Conservation (phyloP, 1,284 basidiomycete species). For the Taiwanofungus camphoratus region DNA sequence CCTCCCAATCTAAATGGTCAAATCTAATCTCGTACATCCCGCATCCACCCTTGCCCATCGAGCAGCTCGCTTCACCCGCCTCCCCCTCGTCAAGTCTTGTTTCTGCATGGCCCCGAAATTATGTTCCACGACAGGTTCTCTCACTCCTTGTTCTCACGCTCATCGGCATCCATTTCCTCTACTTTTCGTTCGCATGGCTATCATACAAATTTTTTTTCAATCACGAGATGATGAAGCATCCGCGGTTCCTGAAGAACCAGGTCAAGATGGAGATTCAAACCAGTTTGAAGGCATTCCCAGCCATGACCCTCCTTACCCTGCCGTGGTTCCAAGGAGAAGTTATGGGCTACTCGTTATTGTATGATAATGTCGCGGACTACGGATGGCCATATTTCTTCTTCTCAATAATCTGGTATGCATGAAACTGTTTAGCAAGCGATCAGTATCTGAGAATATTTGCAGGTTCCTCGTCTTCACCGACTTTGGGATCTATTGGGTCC, state of each 20-base stretch:
- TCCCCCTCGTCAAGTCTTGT: slow-evolving; percentile 28
- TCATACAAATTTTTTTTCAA: slow-evolving; percentile 92
- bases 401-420: slow-evolving; percentile 52
- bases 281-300: slow-evolving; percentile 77
- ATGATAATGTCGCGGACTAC: slow-evolving; percentile 71
- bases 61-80: slow-evolving; percentile 27
- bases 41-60: slow-evolving; percentile 42
- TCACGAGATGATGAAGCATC: slow-evolving; percentile 94
- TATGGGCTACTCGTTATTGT: slow-evolving; percentile 79
- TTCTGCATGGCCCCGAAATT: slow-evolving; percentile 79
- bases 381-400: slow-evolving; percentile 62
- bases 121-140: slow-evolving; percentile 71
- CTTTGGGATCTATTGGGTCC: slow-evolving; percentile 87
- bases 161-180: slow-evolving; percentile 75
- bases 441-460: background rate
- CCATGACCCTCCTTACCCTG: slow-evolving; percentile 77
- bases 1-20: slow-evolving; percentile 39
- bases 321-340: slow-evolving; percentile 96
- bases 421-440: background rate
- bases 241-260: slow-evolving; percentile 88
- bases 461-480: slow-evolving; percentile 95
- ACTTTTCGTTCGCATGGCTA: slow-evolving; percentile 82
- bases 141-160: slow-evolving; percentile 77
- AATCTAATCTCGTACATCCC: slow-evolving; percentile 53
- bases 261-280: slow-evolving; percentile 77